Evolutionary conservation across 805 yeast species (phyloP).

Genomic region (Hanseniaspora nectarophila): DNA sequence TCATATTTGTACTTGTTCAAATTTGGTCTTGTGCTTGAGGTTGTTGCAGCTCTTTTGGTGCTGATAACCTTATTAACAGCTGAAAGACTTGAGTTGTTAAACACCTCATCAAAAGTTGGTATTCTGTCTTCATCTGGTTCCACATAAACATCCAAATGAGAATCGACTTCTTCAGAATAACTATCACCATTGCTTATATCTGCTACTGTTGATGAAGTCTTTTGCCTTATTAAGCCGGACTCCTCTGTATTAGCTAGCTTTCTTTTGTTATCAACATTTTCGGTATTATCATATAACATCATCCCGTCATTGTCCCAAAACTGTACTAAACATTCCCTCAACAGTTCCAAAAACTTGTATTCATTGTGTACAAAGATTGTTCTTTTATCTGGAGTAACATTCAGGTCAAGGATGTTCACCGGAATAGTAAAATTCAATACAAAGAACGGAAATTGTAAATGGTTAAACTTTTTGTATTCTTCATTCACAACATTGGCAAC

Average conservation of each 20-base stretch:
- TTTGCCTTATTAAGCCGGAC: neutral
- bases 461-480: conserved; percentile 57
- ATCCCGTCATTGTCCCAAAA: conserved; percentile 36
- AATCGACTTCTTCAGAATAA: neutral
- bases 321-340: conserved; percentile 39
- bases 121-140: neutral
- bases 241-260: conserved; percentile 6
- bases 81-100: neutral
- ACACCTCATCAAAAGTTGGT: neutral
- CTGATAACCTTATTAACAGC: no score
- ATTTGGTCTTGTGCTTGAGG: neutral
- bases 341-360: conserved; percentile 39
- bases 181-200: conserved; percentile 8
- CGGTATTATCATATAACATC: conserved; percentile 23
- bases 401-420: conserved; percentile 55
- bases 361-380: conserved; percentile 61
- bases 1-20: neutral
- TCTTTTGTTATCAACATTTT: neutral
- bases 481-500: conserved; percentile 56
- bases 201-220: neutral
- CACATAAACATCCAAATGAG: conserved; percentile 1
- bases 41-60: neutral
- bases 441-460: conserved; percentile 60
- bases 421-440: conserved; percentile 48
- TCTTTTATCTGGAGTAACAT: conserved; percentile 86